Evolutionary conservation across 1,284 basidiomycete genomes (phyloP), one percentile per base, ranked within the genome.

Genomic region (Pseudozyma tsukubaensis): DNA sequence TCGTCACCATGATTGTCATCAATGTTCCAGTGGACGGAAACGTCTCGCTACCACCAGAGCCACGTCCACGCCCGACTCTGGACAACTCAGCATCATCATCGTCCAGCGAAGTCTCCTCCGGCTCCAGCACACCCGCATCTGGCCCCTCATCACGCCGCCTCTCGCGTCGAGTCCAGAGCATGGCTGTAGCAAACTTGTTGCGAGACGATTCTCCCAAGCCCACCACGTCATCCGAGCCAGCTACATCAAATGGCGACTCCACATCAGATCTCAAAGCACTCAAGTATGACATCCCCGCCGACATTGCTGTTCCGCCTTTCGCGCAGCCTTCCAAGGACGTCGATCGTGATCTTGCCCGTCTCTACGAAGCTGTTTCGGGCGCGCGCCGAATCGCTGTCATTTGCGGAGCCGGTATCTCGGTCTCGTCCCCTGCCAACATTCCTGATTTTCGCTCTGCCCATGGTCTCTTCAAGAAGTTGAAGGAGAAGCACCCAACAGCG

Each of bases 331-430:
- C 75, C 36, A 74, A 65, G 32, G 63, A 80, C 50, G 57, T 60
- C 16, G 74, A 81, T 48, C 70, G 76, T 21, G 82, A 84, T 50
- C 66, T 84, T 11, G 81, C 79, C 2, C 71, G 79, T 2, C 55
- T 83, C 19, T 84, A 78, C 59, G 75, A 78, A 32, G 78, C 91
- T 19, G 90, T 94, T 51, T 85, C 92, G 67, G 91, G 91, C 81
- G 92, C 94, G 3, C 91, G 89, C 81, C 88, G 92, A 50, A 89
- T 96, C 77, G 92, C 94, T 29, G 91, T 95, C 71, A 89, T 96
- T 47, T 93, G 91, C 82, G 94, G 93, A 67, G 94, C 94, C 54
- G 94, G 94, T 35, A 93, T 97, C 69, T 94, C 93, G 52, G 94
- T 84, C 45, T 83, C 83, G 11, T 68, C 94, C 2, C 89, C 91